Percentiles rank a stretch among this genome's conserved stretches.
Conservation (phyloP, 2,329 filamentous ascomycete genomes). For the Hymenoscyphus infarciens region DNA sequence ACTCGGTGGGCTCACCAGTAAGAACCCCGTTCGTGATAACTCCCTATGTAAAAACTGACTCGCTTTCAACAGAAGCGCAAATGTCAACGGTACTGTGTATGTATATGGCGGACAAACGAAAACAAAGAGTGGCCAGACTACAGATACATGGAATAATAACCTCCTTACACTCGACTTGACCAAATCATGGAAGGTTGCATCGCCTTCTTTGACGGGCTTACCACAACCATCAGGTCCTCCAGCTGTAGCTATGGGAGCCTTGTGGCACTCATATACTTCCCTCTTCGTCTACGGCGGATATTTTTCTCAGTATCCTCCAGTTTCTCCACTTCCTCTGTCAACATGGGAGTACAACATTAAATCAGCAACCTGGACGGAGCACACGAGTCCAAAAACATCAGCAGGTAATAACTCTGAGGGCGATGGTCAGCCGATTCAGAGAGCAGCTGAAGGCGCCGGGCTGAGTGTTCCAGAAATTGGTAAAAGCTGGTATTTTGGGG, state of each 20-base stretch:
- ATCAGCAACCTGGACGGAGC: conserved; percentile 59
- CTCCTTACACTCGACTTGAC: conserved; percentile 70
- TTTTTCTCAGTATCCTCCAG: conserved; percentile 61
- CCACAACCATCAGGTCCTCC: conserved; percentile 66
- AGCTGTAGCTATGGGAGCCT: conserved; percentile 66
- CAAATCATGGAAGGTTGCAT: conserved; percentile 65
- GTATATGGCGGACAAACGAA: conserved; percentile 70
- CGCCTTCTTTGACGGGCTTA: conserved; percentile 60
- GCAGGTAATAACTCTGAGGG: conserved; percentile 59
- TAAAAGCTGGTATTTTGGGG: conserved; percentile 74
- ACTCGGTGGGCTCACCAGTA: conserved; percentile 61
- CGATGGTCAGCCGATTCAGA: conserved; percentile 55
- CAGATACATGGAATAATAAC: conserved; percentile 65
- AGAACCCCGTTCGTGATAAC: background rate
- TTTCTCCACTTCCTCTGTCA: conserved; percentile 55
- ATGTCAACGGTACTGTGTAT: conserved; percentile 73
- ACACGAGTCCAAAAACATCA: conserved; percentile 57
- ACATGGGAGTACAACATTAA: conserved; percentile 68
- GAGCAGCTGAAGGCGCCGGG: conserved; percentile 71
- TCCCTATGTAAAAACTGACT: conserved; percentile 13
- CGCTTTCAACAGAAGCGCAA: conserved; percentile 41
- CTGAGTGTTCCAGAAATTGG: conserved; percentile 67
- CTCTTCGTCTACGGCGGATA: conserved; percentile 73
- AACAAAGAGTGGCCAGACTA: conserved; percentile 51
- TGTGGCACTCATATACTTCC: conserved; percentile 69